These are phyloP conservation scores for Umbellularia californica DNA, from an alignment of 164 flowering plant genomes.

Conservation along the genomic window DNA sequence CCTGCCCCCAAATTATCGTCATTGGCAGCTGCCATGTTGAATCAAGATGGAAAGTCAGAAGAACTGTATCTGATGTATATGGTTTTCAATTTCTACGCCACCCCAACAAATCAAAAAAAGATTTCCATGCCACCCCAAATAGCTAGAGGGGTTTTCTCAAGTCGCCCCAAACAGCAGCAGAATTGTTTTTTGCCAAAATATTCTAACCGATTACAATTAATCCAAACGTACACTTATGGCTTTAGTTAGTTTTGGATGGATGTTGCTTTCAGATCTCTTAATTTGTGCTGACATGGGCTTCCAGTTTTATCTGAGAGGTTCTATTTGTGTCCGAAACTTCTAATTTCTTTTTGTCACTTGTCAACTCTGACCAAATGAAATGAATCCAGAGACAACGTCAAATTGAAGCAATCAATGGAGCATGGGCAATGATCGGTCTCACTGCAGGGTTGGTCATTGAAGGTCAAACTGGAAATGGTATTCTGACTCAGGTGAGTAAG, in stretches of 20 bases:
- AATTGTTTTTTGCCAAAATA: not conserved
- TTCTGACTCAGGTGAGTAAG: slow-evolving; percentile 57
- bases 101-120: not conserved
- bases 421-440: slow-evolving; percentile 96
- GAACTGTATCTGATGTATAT: not conserved
- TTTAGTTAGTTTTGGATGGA: not conserved
- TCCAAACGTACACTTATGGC: no score
- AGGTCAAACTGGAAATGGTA: slow-evolving; percentile 68
- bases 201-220: not conserved
- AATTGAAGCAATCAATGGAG: slow-evolving; percentile 95
- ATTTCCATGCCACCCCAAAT: not conserved
- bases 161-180: no score
- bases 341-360: not conserved
- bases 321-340: not conserved
- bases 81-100: no score
- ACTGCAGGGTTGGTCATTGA: slow-evolving; percentile 82
- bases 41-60: not conserved
- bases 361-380: slow-evolving; percentile 3
- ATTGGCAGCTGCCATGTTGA: no score
- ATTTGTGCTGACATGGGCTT: not conserved
- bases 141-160: not conserved
- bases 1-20: no score
- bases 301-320: not conserved
- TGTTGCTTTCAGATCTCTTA: not conserved
- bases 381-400: slow-evolving; percentile 50